Evolutionary conservation across 495 filamentous ascomycete species (phyloP).

Genomic region (Staphylotrichum longicolle): DNA sequence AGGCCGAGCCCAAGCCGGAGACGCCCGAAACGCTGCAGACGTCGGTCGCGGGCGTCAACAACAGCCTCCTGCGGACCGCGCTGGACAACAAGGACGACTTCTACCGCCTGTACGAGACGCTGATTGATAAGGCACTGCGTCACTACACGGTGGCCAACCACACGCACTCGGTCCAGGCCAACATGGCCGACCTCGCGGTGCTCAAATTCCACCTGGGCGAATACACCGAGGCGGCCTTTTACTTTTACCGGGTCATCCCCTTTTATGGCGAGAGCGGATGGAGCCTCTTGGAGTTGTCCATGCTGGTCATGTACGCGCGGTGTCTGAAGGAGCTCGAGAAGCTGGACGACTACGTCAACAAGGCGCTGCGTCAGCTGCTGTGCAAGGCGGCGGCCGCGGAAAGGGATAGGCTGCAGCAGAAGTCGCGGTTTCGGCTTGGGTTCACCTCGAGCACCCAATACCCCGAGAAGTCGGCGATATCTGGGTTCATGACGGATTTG

Average conservation of each 20-base stretch:
- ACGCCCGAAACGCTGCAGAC: constrained; percentile 21
- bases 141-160: constrained; percentile 75
- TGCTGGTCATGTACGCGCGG: constrained; percentile 80
- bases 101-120: constrained; percentile 66
- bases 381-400: constrained; percentile 65
- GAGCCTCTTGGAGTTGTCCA: constrained; percentile 72
- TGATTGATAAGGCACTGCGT: constrained; percentile 67
- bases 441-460: constrained; percentile 29
- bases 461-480: constrained; percentile 55
- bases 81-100: constrained; percentile 49
- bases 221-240: constrained; percentile 69
- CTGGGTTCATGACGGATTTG: constrained; percentile 63
- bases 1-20: constrained; percentile 31
- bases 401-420: constrained; percentile 46
- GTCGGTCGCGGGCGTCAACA: constrained; percentile 50
- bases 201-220: constrained; percentile 74
- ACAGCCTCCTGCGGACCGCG: constrained; percentile 49
- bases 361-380: constrained; percentile 69
- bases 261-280: constrained; percentile 80
- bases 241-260: constrained; percentile 76
- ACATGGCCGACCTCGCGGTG: constrained; percentile 81
- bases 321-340: constrained; percentile 76
- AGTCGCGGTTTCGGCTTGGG: constrained; percentile 34
- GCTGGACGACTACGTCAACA: constrained; percentile 75
- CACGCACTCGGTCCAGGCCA: constrained; percentile 68